Base-by-base conservation (phyloP, 2,329 filamentous ascomycete genomes). In the Aureobasidium sp. region DNA sequence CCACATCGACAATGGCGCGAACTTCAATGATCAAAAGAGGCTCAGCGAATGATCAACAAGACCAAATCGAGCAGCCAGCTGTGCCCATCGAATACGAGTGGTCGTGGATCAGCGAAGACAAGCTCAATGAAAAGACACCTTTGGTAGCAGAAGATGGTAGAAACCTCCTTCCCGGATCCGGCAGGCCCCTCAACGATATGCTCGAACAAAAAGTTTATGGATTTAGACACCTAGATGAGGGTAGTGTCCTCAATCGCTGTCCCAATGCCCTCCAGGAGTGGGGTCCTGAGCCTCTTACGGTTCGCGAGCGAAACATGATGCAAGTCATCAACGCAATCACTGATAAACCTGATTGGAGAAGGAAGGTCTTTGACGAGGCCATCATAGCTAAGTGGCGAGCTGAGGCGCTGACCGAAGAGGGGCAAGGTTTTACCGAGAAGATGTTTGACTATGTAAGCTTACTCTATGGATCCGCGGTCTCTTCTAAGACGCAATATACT, bases 271-370 rank as follows among this genome's bases (percentile, higher is more conserved):
- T 61, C 7, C 32, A 51, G 27, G 46, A 44, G n/a, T 61, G 58
- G 58, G n/a, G 13, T 13, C 34, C 36, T 2, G 37, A 51, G 10
- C 47, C 47, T 5, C 12, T 61, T 29, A 46, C 67, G 7, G 48
- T 68, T 8, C 63, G 67, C 17, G 71, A 72, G 61, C 55, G 65
- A 9, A 62, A 58, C 6, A 73, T 72, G 71, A 62, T 72, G n/a
- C 66, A 63, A 1, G 60, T 73, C 34, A 67, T 73, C 63, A 64
- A 66, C 17, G 57, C 66, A 10, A 62, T 73, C 13, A 70, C 68
- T 17, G 71, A 74, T 55, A 73, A 73, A 57, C 66, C 69, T 3
- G 62, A 68, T 2, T 73, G 72, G 71, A 60, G 65, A 17, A 46
- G 64, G 5, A 73, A 73, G 47, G 61, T 70, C 1, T 67, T 68